Evolutionary conservation across 805 yeast genomes (phyloP), one percentile per base, ranked within the genome.

Genomic region (Candida ponderosae): DNA sequence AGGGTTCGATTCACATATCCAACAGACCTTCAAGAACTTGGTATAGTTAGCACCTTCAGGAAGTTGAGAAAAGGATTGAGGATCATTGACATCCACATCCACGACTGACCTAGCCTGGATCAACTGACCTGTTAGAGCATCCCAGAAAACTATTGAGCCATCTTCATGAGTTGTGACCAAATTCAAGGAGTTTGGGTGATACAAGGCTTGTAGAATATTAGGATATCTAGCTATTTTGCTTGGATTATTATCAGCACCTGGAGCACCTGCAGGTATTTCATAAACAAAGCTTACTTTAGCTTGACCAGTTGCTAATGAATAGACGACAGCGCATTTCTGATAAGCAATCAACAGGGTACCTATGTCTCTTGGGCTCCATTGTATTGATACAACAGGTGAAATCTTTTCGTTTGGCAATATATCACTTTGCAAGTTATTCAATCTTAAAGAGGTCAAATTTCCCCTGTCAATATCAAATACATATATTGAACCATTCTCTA

Each of bases 131-230:
- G 79, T 79, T 24, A 77, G 70, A 1, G 86, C 82, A 57, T 93
- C 98, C 97, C 97, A 93, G 53, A 93, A 93, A 2, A 77, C 95
- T 28, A 93, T 51, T 0, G 94, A 74, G 37, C 90, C 90, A 51
- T 89, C 96, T 18, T 66, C 78, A 57, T 90, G 94, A 3, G 77
- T 71, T 0, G 96, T 80, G 17, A 84, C 70, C 4, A 86, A 62
- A 53, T 89, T 95, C 32, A 88, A 70, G 0, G 97, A 96, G 53
- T 87, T 87, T 3, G 99, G 98, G 57, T 90, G 97, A 75, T 85
- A 93, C 26, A 75, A 65, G 0, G 95, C 79, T 35, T 78, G 62
- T 1, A 62, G 40, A 0, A 68, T 47, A 18, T 51, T 55, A 3
- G 79, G 79, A n/a, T 41, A 48, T 35, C 79, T 53, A 0, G 50